phyloP scores from a whole-genome alignment of 129 eudicot species.

The Artemisia annua region DNA sequence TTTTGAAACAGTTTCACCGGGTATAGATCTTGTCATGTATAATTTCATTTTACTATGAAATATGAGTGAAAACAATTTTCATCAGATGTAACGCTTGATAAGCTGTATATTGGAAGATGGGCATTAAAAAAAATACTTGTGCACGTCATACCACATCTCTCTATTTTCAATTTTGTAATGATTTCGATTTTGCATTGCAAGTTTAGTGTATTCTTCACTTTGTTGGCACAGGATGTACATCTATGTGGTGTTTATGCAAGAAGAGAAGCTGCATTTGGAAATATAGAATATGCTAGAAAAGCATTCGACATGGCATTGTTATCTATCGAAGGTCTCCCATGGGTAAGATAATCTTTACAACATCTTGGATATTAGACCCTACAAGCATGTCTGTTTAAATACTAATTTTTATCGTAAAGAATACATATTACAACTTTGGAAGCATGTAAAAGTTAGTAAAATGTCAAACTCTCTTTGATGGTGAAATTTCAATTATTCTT shows the following conservation, averaged over 20 bases:
- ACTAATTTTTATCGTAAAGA: too few relatives aligned
- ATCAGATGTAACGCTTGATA: too few relatives aligned
- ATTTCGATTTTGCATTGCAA: not conserved
- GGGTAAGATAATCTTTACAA: conserved; percentile 44
- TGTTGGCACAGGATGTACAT: conserved; percentile 66
- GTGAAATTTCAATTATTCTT: too few relatives aligned
- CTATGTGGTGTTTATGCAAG: conserved; percentile 94
- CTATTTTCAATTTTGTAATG: too few relatives aligned
- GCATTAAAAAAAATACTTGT: too few relatives aligned
- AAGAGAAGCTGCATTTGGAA: conserved; percentile 86
- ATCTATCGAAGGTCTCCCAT: conserved; percentile 63
- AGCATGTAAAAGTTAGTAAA: not conserved
- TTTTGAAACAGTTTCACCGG: too few relatives aligned
- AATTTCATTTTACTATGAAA: too few relatives aligned
- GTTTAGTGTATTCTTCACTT: not conserved
- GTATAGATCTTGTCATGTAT: too few relatives aligned
- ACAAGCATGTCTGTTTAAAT: not conserved
- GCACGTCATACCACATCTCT: too few relatives aligned
- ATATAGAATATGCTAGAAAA: conserved; percentile 82
- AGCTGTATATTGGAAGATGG: too few relatives aligned
- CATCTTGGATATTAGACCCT: not conserved
- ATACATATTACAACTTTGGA: not conserved
- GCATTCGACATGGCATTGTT: conserved; percentile 96
- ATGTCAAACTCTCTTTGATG: too few relatives aligned
- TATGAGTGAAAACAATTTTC: too few relatives aligned